Conservation (phyloP, 192 early-diverging fungal genomes). For the Mortierella antarctica region DNA sequence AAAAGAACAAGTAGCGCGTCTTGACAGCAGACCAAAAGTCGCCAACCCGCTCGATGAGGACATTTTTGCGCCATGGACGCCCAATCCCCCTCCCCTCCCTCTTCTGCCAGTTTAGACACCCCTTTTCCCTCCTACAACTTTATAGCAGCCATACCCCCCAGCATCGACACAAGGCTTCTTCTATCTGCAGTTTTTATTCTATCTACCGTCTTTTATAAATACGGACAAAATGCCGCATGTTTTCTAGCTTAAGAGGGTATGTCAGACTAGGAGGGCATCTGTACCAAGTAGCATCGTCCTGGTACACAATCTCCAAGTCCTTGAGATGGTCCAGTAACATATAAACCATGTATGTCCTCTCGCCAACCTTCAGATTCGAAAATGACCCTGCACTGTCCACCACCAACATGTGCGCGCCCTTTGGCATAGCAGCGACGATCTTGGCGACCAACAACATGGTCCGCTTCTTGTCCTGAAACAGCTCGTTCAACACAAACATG, state of each 20-base stretch:
- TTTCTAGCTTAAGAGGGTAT: conserved; percentile 85
- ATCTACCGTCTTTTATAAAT: conserved; percentile 78
- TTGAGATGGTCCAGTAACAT: conserved; percentile 86
- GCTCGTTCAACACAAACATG: conserved; percentile 94
- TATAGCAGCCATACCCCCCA: background rate
- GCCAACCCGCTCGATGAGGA: background rate
- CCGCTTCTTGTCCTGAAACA: conserved; percentile 80
- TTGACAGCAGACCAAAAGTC: background rate
- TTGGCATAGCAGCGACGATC: conserved; percentile 71
- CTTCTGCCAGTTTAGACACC: no score
- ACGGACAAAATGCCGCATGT: conserved; percentile 94
- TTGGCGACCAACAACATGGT: conserved; percentile 83
- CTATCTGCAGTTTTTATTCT: background rate
- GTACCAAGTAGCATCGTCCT: conserved; percentile 83
- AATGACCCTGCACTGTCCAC: conserved; percentile 95
- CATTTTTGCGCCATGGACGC: background rate
- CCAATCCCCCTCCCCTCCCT: no score
- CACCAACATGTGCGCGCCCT: conserved; percentile 78
- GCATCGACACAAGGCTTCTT: background rate
- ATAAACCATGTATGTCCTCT: conserved; percentile 89
- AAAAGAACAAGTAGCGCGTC: conserved; percentile 57
- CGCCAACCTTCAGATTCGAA: conserved; percentile 82
- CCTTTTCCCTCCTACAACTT: background rate
- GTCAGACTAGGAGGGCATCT: conserved; percentile 71
- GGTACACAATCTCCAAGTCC: conserved; percentile 71